Base-by-base conservation (phyloP, 306 rosid species). In the Calophaca sinica region DNA sequence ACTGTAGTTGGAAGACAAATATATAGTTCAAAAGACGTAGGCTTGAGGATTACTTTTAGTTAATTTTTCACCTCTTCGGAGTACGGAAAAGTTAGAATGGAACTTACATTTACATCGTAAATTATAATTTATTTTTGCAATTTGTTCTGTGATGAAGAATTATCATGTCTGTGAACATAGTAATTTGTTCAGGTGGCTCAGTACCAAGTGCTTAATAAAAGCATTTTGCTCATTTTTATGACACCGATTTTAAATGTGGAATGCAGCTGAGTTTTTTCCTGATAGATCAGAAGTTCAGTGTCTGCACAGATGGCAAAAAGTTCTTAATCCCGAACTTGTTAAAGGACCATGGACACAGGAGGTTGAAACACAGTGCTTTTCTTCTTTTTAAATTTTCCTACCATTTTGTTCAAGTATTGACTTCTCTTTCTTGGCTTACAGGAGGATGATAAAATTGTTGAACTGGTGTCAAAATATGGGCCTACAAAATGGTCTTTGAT, bases 261-360 rank as follows among this genome's bases (percentile, higher is more conserved):
- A 72, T 86, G 89, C 97, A 94, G 99, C 98, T 74, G 91, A 92
- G 86, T 87, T 77, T 87, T 94, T 94, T 55, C 88, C 87, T 48
- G 92, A 92, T 84, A 89, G 99, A 73, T 88, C 97, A 74, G 99
- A 94, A 90, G 99, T 94, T 49, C 99, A 94, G 82, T 94, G 99
- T 81, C 86, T 94, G 62, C 99, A 94, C 83, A 87, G 99, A 85
- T 94, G 99, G 99, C 99, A 92, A 89, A 94, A 94, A 80, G 98
- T 94, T 79, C 92, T 94, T 38, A 94, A 94, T 84, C 99, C 98
- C n/a, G 96, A 94, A 13, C 99, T 94, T 50, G 85, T 94, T 73
- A 94, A 94, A 85, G 99, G 98, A 68, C 98, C 99, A 2, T 94
- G 99, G 99, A 89, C 93, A 61, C 93, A 83, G 71, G 96, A 92